Evolutionary conservation across 805 yeast genomes (phyloP), one percentile per base, ranked within the genome.

Genomic region (Metschnikowia cubensis): DNA sequence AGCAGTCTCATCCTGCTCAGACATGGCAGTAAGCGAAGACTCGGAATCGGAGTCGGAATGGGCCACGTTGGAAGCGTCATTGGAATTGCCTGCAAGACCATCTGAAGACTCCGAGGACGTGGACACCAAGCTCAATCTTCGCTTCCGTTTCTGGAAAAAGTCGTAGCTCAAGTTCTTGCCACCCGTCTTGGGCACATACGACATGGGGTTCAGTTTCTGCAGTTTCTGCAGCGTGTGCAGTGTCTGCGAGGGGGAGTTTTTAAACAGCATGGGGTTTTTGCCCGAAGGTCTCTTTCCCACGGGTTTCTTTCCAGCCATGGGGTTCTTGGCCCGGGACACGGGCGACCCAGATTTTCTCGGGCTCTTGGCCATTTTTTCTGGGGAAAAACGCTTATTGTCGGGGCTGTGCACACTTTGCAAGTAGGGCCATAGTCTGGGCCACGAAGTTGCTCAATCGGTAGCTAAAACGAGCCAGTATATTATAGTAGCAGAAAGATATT

Each of bases 11-110:
- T 57, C 60, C 22, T 55, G 50, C 29, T 58, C 62, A 1, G 60
- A 58, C 51, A 72, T 73, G 2, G 74, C 76, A 0, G 76, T 73
- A 32, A 73, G 58, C 0, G 76, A 71, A 14, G 72, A 67, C 44
- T 73, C 77, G 1, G 73, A 66, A 41, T 69, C 73, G 25, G 60
- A 55, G 31, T 45, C 57, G 11, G 53, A 42, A 2, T 39, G 42
- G 33, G 29, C 49, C 31, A 29, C 31, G 34, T 39, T 21, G 35
- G 45, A 49, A 17, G 41, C 37, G 11, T 35, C 25, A 29, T 44
- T 17, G 22, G 49, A 41, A 48, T 49, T 52, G 48, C 55, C 50
- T 15, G 55, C 48, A 42, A 53, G 52, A 43, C 55, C 50, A 25
- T 63, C 68, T 11, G 70, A 64, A 10, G 62, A 52, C 15, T 54